These are phyloP conservation scores for Colletotrichum magnum DNA, from an alignment of 2,329 filamentous ascomycete species.

Conservation along the genomic window DNA sequence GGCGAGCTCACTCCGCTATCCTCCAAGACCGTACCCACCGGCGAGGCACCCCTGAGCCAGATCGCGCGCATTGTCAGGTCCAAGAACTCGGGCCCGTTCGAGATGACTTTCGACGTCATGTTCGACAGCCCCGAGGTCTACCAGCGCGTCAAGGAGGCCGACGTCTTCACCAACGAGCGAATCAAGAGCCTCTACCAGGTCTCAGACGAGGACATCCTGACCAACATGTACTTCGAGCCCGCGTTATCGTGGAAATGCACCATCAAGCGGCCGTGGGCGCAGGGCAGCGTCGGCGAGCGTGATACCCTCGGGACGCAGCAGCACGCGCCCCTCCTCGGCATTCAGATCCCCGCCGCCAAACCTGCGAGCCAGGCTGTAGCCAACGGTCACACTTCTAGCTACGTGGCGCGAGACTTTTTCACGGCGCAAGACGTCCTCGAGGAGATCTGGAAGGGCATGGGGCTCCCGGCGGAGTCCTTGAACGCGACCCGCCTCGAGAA, in stretches of 20 bases:
- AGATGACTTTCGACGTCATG: slow-evolving; percentile 67
- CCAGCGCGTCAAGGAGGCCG: slow-evolving; percentile 51
- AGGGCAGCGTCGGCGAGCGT: slow-evolving; percentile 53
- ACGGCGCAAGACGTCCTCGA: slow-evolving; percentile 16
- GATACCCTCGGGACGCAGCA: slow-evolving; percentile 57
- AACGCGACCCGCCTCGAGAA: slow-evolving; percentile 8
- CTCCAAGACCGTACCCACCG: neutral
- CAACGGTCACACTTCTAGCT: neutral
- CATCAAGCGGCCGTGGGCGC: slow-evolving; percentile 52
- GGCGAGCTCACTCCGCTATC: slow-evolving; percentile 5
- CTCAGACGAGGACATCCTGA: slow-evolving; percentile 49
- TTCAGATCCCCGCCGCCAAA: slow-evolving; percentile 43
- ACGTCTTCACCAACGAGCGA: slow-evolving; percentile 52
- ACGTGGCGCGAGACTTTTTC: neutral
- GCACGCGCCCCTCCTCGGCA: slow-evolving; percentile 51
- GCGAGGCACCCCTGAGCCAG: slow-evolving; percentile 44
- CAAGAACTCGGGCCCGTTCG: slow-evolving; percentile 67
- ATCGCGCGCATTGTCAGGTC: slow-evolving; percentile 60
- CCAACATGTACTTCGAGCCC: slow-evolving; percentile 59
- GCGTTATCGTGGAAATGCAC: slow-evolving; percentile 63
- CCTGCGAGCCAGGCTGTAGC: fast-evolving
- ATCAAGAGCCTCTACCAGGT: slow-evolving; percentile 52
- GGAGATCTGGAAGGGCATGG: slow-evolving; percentile 27
- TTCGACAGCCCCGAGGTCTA: slow-evolving; percentile 56
- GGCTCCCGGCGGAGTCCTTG: slow-evolving; percentile 11